Evolutionary conservation across 768 basidiomycete genomes (phyloP), one percentile per base, ranked within the genome.

Genomic region (Boletellus emodensis): DNA sequence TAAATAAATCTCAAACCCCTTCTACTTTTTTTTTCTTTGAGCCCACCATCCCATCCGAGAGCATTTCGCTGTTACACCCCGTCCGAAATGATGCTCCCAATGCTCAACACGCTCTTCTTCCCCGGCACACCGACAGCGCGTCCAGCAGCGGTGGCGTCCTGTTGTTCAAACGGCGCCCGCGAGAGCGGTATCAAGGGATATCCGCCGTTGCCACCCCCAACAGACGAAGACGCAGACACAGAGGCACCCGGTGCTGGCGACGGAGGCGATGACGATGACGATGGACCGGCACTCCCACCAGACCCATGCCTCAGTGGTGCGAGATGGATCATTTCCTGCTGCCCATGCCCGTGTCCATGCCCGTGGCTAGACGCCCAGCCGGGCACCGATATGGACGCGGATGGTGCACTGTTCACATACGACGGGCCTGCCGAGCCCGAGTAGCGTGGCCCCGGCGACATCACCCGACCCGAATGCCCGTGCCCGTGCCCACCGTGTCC

Each of bases 61-160:
- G 9, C 30, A 10, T 11, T 30, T 30, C 8, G 11, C 9, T 18
- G 22, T 51, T 40, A 65, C 44, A 40, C 64, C 2, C 64, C 60
- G 1, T 81, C 82, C 35, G 81, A 83, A 48, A 85, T 84, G 49
- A 86, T 86, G 58, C 81, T 84, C 48, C 82, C 82, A 54, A 86
- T 86, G 57, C 82, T 84, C 69, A 86, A 60, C 48, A 76, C 78
- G 57, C 83, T 85, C 69, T 81, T 85, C 75, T 84, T 85, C 35
- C 74, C 65, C 0, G 43, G 51, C 1, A 49, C 46, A 1, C 56
- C 59, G 8, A 61, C 43, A 0, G 59, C 51, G n/a, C 58, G 58
- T 20, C 55, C 58, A 24, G 56, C 63, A 10, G 30, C 11, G 11
- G 30, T 10, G 3, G 30, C 30, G 10, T 67, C 65, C 30, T 65